These are phyloP conservation scores for Alisma plantagoaquatica DNA, from an alignment of 106 monocot species.

Conservation along the genomic window DNA sequence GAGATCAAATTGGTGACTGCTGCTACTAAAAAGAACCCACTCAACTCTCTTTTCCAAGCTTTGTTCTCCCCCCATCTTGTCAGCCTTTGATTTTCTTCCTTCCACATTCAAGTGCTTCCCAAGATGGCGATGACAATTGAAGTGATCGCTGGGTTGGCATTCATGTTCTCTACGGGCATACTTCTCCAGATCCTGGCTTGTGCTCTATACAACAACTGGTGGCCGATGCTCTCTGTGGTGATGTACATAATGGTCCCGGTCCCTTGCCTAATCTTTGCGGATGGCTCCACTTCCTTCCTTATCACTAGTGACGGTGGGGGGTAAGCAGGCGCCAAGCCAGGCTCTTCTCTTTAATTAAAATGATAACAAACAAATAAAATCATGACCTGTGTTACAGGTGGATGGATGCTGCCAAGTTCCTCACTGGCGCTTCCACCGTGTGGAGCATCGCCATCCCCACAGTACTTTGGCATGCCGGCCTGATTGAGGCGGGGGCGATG, in stretches of 20 bases:
- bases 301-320: constrained; percentile 81
- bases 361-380: too few species aligned
- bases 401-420: constrained; percentile 83
- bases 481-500: constrained; percentile 94
- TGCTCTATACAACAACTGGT: constrained; percentile 97
- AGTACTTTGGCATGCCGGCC: constrained; percentile 68
- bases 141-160: constrained; percentile 95
- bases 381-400: constrained; percentile 51
- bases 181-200: constrained; percentile 92
- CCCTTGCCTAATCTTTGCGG: constrained; percentile 95
- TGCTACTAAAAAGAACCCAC: too few species aligned
- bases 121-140: too few species aligned
- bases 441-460: constrained; percentile 91
- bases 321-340: constrained; percentile 19
- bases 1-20: too few species aligned
- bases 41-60: too few species aligned
- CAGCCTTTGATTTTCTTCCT: too few species aligned
- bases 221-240: constrained; percentile 86
- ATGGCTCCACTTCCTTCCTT: constrained; percentile 73
- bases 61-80: too few species aligned
- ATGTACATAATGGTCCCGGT: constrained; percentile 84
- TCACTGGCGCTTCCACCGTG: constrained; percentile 85
- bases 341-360: neutral
- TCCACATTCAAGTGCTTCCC: too few species aligned
- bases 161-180: constrained; percentile 95